These are phyloP conservation scores for Mycena rebaudengoi DNA, from an alignment of 768 basidiomycete genomes.

Conservation along the genomic window DNA sequence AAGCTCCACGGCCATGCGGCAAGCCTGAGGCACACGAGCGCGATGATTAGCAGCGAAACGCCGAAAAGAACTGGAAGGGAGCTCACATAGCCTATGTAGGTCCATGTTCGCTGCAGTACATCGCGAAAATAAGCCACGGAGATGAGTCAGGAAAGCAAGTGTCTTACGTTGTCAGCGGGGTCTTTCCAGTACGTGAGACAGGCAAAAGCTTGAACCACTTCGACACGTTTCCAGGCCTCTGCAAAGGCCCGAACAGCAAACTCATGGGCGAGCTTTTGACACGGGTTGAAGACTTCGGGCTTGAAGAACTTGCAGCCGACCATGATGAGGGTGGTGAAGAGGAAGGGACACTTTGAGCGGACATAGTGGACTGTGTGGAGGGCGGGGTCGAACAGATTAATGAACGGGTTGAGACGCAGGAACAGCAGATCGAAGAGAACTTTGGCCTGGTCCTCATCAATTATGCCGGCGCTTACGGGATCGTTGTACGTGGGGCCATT, in stretches of 20 bases:
- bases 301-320: conserved; percentile 87
- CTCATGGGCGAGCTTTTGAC: conserved; percentile 77
- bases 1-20: conserved; percentile 88
- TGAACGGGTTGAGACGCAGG: conserved; percentile 86
- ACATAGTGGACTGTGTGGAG: conserved; percentile 84
- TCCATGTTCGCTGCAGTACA: conserved; percentile 83
- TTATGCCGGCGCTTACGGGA: conserved; percentile 75
- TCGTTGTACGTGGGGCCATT: conserved; percentile 54
- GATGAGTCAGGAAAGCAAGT: conserved; percentile 10
- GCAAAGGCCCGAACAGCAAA: conserved; percentile 82
- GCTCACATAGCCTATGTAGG: conserved; percentile 85
- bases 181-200: conserved; percentile 92
- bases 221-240: conserved; percentile 81
- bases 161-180: conserved; percentile 79
- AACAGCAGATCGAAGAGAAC: conserved; percentile 82
- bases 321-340: conserved; percentile 87
- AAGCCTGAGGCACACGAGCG: no score
- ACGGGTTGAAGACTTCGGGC: conserved; percentile 69
- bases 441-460: conserved; percentile 74
- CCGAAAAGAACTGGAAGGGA: conserved; percentile 8
- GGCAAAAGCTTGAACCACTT: conserved; percentile 89
- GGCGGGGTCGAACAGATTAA: conserved; percentile 89
- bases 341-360: conserved; percentile 79
- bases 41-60: conserved; percentile 16
- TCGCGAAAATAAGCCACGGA: conserved; percentile 29